Base-by-base conservation (phyloP, 75 land plant genomes). In the Adiantum capillusveneris region DNA sequence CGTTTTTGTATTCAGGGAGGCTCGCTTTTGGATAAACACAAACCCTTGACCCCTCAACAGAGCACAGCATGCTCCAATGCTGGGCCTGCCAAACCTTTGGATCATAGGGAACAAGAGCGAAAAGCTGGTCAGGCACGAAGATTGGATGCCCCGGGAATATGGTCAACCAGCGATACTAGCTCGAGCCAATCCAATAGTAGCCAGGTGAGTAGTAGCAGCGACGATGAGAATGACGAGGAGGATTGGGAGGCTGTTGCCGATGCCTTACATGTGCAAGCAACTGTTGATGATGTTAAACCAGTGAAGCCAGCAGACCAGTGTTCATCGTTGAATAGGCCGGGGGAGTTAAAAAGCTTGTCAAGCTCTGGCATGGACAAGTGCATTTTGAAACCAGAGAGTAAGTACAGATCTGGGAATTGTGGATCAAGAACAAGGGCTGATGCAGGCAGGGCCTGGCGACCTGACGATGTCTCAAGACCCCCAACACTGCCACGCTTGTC, bases 191-290 rank as follows among this genome's bases (percentile, higher is more conserved):
- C 68, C 18, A 66, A 57, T 16, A 66, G 61, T 51, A 51, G 56
- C 16, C 59, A 59, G 13, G 48, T 49, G 31, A 66, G 68, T 57
- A 73, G 75, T 29, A 56, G 64, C 36, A 62, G 67, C 17, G 85
- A 79, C 19, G 80, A 82, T 31, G 85, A 71, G 17, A 73, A 76
- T 0, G 86, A 84, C 29, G 63, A 76, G 51, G 84, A 92, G 53
- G 95, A 90, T 57, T 86, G 92, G 92, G 96, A 90, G 60, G 84
- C 85, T 59, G 77, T 86, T 30, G 86, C 86, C 1, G 87, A 86
- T 74, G 96, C 96, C 14, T 70, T 90, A 45, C 34, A 34, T 36
- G 41, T 36, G 11, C 44, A 41, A 31, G 59, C 18, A 41, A n/a
- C 49, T 46, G 49, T 46, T 46, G 49, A 46, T 6, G 49, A 46